Evolutionary conservation across 768 basidiomycete species (phyloP).

Genomic region (Leccinellum luteum): DNA sequence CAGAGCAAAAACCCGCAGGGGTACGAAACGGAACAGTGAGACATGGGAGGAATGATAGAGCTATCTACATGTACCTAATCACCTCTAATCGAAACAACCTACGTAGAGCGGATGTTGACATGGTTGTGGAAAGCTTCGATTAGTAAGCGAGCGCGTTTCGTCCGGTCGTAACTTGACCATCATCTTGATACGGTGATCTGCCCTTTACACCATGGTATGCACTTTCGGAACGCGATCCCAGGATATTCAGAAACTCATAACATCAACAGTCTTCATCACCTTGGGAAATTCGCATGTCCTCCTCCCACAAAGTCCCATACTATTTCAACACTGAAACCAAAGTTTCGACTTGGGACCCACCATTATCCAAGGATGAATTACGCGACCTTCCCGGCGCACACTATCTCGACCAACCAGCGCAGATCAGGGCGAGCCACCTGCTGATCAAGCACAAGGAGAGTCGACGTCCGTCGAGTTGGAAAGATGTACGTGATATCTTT

Average conservation of each 20-base stretch:
- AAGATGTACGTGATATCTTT: conserved; percentile 53
- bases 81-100: conserved; percentile 11
- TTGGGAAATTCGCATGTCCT: conserved; percentile 91
- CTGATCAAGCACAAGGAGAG: conserved; percentile 88
- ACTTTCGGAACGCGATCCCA: background rate
- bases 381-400: conserved; percentile 65
- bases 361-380: conserved; percentile 59
- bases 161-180: background rate
- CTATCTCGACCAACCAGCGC: conserved; percentile 42
- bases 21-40: conserved; percentile 42
- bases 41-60: background rate
- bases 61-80: conserved; percentile 21
- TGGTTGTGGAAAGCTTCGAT: background rate
- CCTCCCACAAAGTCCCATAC: conserved; percentile 75
- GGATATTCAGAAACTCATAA: conserved; percentile 7
- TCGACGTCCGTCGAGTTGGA: conserved; percentile 79
- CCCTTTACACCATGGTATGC: conserved; percentile 23
- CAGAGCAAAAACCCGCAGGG: conserved; percentile 89
- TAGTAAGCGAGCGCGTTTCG: conserved; percentile 13
- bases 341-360: conserved; percentile 74
- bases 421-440: conserved; percentile 93
- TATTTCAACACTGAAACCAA: conserved; percentile 77
- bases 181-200: conserved; percentile 12
- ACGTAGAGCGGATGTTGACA: background rate
- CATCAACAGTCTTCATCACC: conserved; percentile 18